Percentiles rank a stretch among this genome's conserved stretches.
phyloP scores from a whole-genome alignment of 2,329 filamentous ascomycete species.

The Fusarium euwallaceae region DNA sequence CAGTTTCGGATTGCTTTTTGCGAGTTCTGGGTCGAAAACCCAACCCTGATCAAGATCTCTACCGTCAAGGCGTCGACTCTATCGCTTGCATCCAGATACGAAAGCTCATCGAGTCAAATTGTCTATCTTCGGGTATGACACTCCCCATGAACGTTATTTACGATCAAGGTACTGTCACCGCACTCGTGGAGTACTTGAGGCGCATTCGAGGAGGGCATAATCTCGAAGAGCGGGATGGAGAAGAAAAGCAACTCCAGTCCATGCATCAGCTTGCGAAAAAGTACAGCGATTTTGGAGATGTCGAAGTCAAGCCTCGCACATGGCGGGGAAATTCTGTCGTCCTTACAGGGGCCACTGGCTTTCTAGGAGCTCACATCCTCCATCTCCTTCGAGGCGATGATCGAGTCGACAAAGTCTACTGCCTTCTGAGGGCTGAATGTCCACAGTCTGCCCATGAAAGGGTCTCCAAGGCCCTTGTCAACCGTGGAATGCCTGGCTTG shows the following conservation, averaged over 20 bases:
- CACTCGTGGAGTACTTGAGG: conserved; percentile 41
- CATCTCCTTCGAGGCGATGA: conserved; percentile 27
- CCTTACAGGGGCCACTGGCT: conserved; percentile 75
- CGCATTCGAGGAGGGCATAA: background rate
- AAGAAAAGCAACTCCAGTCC: background rate
- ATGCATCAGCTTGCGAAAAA: conserved; percentile 24
- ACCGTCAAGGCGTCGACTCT: conserved; percentile 71
- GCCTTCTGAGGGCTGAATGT: conserved; percentile 58
- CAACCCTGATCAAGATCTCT: conserved; percentile 63
- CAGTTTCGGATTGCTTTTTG: conserved; percentile 51
- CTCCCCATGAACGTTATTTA: conserved; percentile 72
- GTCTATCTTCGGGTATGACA: conserved; percentile 21
- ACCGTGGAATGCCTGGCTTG: conserved; percentile 10
- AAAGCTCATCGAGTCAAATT: conserved; percentile 46
- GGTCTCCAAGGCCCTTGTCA: conserved; percentile 26
- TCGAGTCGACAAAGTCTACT: conserved; percentile 24
- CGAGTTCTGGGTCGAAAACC: conserved; percentile 47
- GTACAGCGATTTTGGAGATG: conserved; percentile 18
- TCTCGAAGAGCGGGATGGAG: fast-evolving
- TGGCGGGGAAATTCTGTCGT: conserved; percentile 44
- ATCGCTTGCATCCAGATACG: conserved; percentile 68
- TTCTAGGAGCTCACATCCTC: conserved; percentile 70
- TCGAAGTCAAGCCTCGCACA: fast-evolving
- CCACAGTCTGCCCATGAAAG: conserved; percentile 13
- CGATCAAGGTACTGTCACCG: conserved; percentile 66